Base-by-base conservation (phyloP, 2,329 filamentous ascomycete species). In the Penicillium sp. region DNA sequence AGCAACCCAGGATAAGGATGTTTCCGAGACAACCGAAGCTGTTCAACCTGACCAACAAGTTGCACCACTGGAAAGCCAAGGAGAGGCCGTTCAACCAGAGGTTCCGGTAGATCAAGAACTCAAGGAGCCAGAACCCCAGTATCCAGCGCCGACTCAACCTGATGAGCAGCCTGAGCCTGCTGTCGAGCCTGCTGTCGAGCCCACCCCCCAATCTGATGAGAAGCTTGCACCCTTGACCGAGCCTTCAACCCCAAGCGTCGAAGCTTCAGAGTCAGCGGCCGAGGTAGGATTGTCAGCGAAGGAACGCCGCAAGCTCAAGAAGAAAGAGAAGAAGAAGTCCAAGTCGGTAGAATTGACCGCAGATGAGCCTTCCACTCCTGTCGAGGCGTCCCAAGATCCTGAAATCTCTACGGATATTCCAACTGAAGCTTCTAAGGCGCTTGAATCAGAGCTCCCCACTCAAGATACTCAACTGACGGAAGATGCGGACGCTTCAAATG, bases 261-360 rank as follows among this genome's bases (percentile, higher is more conserved):
- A 48, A 20, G 14, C 36, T 5, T 23, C 33, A 4, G 48, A 51
- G 11, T 6, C 33, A 3, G 18, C 37, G 7, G 35, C 31, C 3
- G 43, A 46, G 7, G 39, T 37, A 10, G 39, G 34, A 4, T 23
- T 56, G 13, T 51, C 53, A 11, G 43, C 47, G 2, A 54, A 47
- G 23, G 48, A 56, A 41, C 47, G 44, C 11, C 50, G 47, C 25
- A 51, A 54, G 39, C 45, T 44, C 18, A 55, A 52, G 45, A 55
- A 51, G 33, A 53, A 49, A 33, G 43, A 51, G 25, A 56, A 56
- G 38, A 54, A 53, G 39, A 56, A 53, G 36, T 42, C 39, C 18
- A 50, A 53, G 18, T 53, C 53, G n/a, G 37, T 48, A 15, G 51
- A 54, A 18, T 39, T 44, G 29, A 45, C 21, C 7, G 39, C 45